phyloP scores from a whole-genome alignment of 2,329 filamentous ascomycete genomes.

The Beauveria pseudobassiana region DNA sequence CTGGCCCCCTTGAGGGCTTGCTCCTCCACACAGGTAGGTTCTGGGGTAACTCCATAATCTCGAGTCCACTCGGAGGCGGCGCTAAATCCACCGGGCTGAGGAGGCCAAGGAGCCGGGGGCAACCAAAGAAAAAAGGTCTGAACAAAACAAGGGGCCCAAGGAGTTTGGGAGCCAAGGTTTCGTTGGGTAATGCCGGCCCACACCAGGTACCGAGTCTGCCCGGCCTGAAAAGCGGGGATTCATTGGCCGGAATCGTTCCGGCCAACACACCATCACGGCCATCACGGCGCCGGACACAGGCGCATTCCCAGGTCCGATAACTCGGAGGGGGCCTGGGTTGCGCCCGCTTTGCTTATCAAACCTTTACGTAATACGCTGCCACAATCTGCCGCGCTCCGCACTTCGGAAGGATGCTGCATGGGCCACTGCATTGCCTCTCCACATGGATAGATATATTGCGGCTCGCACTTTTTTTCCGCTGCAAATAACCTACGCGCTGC shows the following conservation, averaged over 20 bases:
- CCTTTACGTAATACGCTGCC: constrained; percentile 1
- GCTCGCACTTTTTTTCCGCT: not conserved
- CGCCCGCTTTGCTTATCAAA: not conserved
- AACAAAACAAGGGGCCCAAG: not conserved
- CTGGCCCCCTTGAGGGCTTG: not conserved
- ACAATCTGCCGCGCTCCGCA: constrained; percentile 2
- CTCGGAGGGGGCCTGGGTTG: constrained; percentile 2
- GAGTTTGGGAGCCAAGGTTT: not conserved
- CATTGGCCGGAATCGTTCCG: constrained; percentile 28
- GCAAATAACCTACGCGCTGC: not conserved
- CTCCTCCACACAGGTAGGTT: not conserved
- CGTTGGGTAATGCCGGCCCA: constrained; percentile 7
- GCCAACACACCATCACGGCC: constrained; percentile 23
- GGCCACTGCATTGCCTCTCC: not conserved
- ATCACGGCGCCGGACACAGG: constrained; percentile 20
- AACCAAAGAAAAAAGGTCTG: not conserved
- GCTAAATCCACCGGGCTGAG: not conserved
- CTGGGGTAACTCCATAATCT: constrained; percentile 2
- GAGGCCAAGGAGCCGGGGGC: not conserved
- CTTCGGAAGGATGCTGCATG: not conserved
- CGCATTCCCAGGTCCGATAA: constrained; percentile 2
- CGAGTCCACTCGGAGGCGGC: not conserved
- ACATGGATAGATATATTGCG: constrained; percentile 8
- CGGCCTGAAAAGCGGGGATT: constrained; percentile 14
- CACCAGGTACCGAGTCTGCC: constrained; percentile 12